Evolutionary conservation across 306 rosid genomes (phyloP), one percentile per base, ranked within the genome.

Genomic region (Argentina anserina): DNA sequence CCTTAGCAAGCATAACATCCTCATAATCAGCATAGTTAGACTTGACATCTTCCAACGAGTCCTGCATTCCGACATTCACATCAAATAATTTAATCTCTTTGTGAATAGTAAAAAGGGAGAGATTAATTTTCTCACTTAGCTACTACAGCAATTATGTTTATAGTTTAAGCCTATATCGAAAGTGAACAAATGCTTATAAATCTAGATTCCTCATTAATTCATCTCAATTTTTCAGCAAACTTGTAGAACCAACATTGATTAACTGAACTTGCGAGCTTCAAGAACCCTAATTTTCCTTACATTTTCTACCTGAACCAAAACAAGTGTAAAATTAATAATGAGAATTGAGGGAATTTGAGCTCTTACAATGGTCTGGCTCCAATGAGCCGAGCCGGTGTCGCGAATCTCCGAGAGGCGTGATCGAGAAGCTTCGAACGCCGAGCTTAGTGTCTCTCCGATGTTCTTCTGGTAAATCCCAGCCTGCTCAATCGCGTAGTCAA

Each of bases 321-420:
- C 50, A 65, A 36, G 11, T 37, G n/a, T 23, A 70, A 9, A 1
- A 74, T 20, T 3, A 18, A 26, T 0, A 7, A 20, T 73, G 0
- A 20, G 9, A 73, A 34, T 17, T 26, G 60, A 63, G 41, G 70
- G 40, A 70, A 70, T 39, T 28, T 3, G 17, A 25, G 72, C 14
- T 39, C 39, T 79, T 86, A 93, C 98, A 69, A 85, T 64, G 29
- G 90, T 76, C 18, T 85, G 89, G n/a, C 80, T 70, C 67, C 85
- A 76, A 88, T 91, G 90, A 58, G 88, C 92, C 0, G 88, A 84
- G 71, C 97, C 85, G 39, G 92, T 89, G 60, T 91, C 85, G 11
- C 85, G 89, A 73, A 93, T 87, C 85, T 91, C 87, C 49, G 87
- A 87, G 41, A 93, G 72, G 28, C 91, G 90, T 34, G 87, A 81